phyloP scores from a whole-genome alignment of 2,329 filamentous ascomycete species.

The Fusarium sp. region DNA sequence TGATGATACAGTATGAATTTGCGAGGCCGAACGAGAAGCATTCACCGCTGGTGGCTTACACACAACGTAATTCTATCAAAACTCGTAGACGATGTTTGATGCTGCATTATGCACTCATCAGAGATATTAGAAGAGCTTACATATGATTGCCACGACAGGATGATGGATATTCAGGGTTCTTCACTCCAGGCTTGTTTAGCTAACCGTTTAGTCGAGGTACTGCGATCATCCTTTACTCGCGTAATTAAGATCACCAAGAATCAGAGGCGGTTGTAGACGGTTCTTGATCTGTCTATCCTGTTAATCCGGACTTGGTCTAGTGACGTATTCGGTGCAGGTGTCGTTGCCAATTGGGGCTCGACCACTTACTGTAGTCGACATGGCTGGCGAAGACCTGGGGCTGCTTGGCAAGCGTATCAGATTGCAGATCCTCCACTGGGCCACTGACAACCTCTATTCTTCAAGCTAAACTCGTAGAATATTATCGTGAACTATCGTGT shows the following conservation, averaged over 20 bases:
- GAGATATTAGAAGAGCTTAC: slow-evolving; percentile 4
- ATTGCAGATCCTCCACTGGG: background rate
- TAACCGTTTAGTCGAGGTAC: background rate
- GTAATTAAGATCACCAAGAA: slow-evolving; percentile 3
- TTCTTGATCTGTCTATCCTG: background rate
- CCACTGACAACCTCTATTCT: too few species aligned
- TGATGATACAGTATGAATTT: slow-evolving; percentile 21
- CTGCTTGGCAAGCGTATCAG: background rate
- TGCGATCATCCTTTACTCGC: slow-evolving; percentile 3
- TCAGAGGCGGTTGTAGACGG: background rate
- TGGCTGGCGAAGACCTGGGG: slow-evolving; percentile 2
- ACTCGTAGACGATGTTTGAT: background rate
- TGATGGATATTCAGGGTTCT: background rate
- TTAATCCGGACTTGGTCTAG: slow-evolving; percentile 4
- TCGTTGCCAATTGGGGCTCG: slow-evolving; percentile 10
- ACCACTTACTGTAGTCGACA: slow-evolving; percentile 4
- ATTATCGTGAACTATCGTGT: background rate
- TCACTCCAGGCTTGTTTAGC: background rate
- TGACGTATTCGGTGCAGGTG: background rate
- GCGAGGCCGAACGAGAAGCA: background rate
- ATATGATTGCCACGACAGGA: slow-evolving; percentile 14
- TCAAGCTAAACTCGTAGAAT: background rate
- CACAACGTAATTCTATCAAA: slow-evolving; percentile 32
- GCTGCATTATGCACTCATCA: slow-evolving; percentile 2
- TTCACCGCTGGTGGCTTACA: slow-evolving; percentile 12